phyloP scores from a whole-genome alignment of 140 eudicot genomes.

The Cichorium intybus region DNA sequence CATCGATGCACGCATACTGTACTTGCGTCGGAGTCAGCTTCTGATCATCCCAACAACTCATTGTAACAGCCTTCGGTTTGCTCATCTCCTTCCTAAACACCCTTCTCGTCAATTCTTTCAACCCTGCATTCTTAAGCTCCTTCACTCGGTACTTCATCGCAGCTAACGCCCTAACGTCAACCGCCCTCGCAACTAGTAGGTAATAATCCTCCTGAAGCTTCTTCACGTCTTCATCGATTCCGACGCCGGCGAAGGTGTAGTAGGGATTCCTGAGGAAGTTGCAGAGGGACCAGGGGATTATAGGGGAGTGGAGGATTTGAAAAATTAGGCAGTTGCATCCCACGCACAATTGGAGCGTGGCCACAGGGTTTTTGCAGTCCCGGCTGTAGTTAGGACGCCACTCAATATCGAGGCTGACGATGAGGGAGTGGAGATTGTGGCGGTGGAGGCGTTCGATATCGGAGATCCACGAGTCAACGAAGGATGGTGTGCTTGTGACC shows the following conservation, averaged over 20 bases:
- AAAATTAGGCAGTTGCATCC: constrained; percentile 44
- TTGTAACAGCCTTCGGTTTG: constrained; percentile 28
- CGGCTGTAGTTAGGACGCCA: constrained; percentile 44
- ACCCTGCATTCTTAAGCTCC: constrained; percentile 25
- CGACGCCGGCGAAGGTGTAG: constrained; percentile 47
- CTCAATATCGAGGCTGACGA: constrained; percentile 67
- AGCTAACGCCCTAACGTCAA: constrained; percentile 42
- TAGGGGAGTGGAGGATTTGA: constrained; percentile 38
- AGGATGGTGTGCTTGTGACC: constrained; percentile 42
- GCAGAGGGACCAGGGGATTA: constrained; percentile 20
- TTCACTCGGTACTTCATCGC: not conserved
- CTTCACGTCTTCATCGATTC: constrained; percentile 35
- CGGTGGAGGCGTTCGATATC: constrained; percentile 24
- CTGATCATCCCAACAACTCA: constrained; percentile 41
- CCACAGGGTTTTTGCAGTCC: constrained; percentile 26
- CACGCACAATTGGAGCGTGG: constrained; percentile 54
- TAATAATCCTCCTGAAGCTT: constrained; percentile 39
- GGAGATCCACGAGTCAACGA: constrained; percentile 47
- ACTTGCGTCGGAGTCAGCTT: constrained; percentile 29
- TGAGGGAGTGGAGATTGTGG: constrained; percentile 19
- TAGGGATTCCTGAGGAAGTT: constrained; percentile 26
- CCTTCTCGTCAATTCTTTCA: constrained; percentile 24
- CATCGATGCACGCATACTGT: constrained; percentile 44
- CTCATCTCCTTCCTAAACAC: constrained; percentile 32
- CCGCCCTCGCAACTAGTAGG: constrained; percentile 16